Percentiles rank a stretch among this genome's conserved stretches.
These are phyloP conservation scores for Volvox africanus DNA, from an alignment of 139 green algal genomes.

Conservation along the genomic window DNA sequence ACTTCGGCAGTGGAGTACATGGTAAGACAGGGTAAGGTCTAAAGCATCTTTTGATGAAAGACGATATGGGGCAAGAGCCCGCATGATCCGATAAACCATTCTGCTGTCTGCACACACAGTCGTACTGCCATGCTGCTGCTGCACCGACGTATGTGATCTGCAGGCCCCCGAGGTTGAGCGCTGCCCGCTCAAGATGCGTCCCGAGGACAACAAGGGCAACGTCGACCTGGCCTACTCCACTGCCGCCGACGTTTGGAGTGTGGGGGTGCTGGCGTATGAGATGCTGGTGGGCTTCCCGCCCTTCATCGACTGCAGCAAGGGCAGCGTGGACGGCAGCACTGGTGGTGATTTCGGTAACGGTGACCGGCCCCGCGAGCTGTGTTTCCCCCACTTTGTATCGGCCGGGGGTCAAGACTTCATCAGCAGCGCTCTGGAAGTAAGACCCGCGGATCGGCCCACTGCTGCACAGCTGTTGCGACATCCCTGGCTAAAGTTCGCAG, in stretches of 20 bases:
- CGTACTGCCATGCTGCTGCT: no score
- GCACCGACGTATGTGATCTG: no score
- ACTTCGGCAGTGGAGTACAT: no score
- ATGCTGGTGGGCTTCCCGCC: slow-evolving; percentile 48
- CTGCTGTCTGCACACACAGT: no score
- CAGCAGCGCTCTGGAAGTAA: neutral
- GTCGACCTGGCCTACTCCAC: slow-evolving; percentile 34
- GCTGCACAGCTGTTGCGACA: slow-evolving; percentile 16
- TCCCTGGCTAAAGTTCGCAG: slow-evolving; percentile 23
- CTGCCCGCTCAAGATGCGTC: slow-evolving; percentile 55
- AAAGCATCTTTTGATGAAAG: no score
- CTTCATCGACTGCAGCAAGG: neutral
- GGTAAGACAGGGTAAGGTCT: no score
- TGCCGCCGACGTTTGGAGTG: slow-evolving; percentile 51
- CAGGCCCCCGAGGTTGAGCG: slow-evolving; percentile 58
- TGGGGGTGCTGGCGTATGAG: slow-evolving; percentile 56
- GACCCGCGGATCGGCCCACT: slow-evolving; percentile 18
- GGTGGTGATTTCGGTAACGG: neutral
- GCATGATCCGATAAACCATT: no score
- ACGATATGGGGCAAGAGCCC: no score
- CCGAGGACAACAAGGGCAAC: slow-evolving; percentile 58
- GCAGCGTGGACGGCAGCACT: no score
- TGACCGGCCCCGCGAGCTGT: neutral
- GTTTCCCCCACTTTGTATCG: slow-evolving; percentile 24
- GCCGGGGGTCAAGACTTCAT: slow-evolving; percentile 40